These are phyloP conservation scores for Secale cereale DNA, from an alignment of 176 grass and related monocot species.

Conservation along the genomic window DNA sequence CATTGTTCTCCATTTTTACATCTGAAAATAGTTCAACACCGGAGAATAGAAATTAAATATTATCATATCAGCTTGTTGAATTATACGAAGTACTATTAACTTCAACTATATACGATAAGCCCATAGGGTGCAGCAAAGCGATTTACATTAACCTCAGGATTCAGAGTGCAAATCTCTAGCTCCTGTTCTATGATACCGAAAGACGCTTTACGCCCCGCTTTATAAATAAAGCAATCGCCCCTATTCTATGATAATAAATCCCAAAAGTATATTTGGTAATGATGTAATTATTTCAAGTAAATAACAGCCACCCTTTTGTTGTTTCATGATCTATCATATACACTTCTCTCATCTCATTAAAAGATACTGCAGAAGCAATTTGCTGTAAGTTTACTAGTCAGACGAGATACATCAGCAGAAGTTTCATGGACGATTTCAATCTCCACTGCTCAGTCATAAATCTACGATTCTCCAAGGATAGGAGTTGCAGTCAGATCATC, in stretches of 20 bases:
- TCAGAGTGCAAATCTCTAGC: constrained; percentile 8
- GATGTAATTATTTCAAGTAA: background rate
- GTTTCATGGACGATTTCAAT: background rate
- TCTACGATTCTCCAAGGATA: background rate
- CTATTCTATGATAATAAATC: background rate
- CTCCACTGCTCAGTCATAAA: background rate
- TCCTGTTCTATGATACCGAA: background rate
- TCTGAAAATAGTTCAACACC: constrained; percentile 6
- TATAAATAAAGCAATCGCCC: no score
- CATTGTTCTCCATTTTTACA: constrained; percentile 6
- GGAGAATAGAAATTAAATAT: background rate
- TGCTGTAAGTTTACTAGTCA: background rate
- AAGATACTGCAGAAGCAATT: background rate
- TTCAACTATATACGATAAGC: background rate
- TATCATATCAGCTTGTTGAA: background rate
- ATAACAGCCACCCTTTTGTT: background rate
- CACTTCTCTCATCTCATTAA: background rate
- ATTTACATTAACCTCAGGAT: background rate
- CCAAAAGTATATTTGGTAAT: background rate
- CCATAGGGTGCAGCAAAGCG: background rate
- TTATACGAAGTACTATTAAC: background rate
- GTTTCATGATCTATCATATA: background rate
- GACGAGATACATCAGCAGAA: background rate
- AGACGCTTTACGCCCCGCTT: no score
- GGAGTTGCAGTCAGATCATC: background rate